Evolutionary conservation across 2,329 filamentous ascomycete genomes (phyloP), one percentile per base, ranked within the genome.

Genomic region (Penicillium sp.): DNA sequence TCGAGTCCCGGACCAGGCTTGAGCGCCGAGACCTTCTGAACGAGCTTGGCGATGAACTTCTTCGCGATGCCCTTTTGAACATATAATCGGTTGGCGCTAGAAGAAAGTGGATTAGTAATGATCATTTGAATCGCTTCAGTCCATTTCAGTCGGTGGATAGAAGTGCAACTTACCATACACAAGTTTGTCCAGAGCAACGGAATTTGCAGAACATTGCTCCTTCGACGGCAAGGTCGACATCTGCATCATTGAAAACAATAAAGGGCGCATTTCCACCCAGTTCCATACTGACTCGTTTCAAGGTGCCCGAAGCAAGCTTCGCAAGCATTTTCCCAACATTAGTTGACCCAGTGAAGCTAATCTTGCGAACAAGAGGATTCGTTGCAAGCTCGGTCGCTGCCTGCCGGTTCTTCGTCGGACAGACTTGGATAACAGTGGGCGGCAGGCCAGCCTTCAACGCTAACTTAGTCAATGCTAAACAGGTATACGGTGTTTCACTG

Each of bases 261-360:
- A 52, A 52, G 2, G 50, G 50, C 7, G 46, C 65, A 51, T 77
- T 77, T 3, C 73, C 73, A 2, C 73, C 74, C 10, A 77, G 65
- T 49, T 78, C 76, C 27, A 77, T 54, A 10, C 66, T 70, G 9
- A 75, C 59, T 23, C 71, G 69, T 54, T 77, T 78, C 15, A 78
- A 40, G 3, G 53, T 68, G 2, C 52, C 52, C 8, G 60, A 56
- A 36, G 62, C 68, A 27, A 64, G 57, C 37, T 60, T 58, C 6
- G 54, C 45, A 5, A 59, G 33, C 15, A 37, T 46, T 29, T 54
- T 59, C 5, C 54, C 56, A 3, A 67, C 63, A 8, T 26, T 18
- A 1, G 51, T 56, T 2, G 54, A 59, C 0, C 56, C 54, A 17
- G 56, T 59, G 7, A 59, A 56, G 18, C 29, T 45, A 2, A 65